Conservation (phyloP, 257 asterid genomes). For the Forsythia suspensa region DNA sequence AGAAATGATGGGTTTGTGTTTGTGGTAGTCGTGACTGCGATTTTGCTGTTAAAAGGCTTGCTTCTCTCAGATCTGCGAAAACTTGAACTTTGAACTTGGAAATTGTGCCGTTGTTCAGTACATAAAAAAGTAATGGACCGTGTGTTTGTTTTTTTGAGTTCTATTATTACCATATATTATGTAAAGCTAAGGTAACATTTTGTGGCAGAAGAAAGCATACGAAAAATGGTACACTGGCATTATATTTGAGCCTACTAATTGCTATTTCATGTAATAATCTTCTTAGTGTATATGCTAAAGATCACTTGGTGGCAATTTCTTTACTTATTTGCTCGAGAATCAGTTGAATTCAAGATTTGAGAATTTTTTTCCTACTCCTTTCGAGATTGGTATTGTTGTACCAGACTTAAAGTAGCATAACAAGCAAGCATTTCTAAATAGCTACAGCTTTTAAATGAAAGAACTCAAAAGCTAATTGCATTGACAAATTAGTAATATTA, state of each 20-base stretch:
- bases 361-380: too few relatives aligned
- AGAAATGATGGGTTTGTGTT: neutral
- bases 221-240: neutral
- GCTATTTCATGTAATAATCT: neutral
- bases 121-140: too few relatives aligned
- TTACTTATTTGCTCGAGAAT: neutral
- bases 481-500: neutral
- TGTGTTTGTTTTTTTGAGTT: too few relatives aligned
- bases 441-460: too few relatives aligned
- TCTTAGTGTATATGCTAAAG: neutral
- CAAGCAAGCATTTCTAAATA: too few relatives aligned
- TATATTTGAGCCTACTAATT: neutral
- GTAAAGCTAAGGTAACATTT: neutral
- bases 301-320: neutral
- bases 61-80: slow-evolving; percentile 16
- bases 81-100: too few relatives aligned
- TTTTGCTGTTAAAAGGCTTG: slow-evolving; percentile 12
- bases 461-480: neutral
- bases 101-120: too few relatives aligned
- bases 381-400: too few relatives aligned
- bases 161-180: neutral
- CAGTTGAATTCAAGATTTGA: too few relatives aligned
- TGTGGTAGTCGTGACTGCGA: neutral
- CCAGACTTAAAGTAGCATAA: too few relatives aligned
- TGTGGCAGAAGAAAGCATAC: neutral